These are phyloP conservation scores for Papiliotrema terrestris DNA, from an alignment of 1,284 basidiomycete species.

Conservation along the genomic window DNA sequence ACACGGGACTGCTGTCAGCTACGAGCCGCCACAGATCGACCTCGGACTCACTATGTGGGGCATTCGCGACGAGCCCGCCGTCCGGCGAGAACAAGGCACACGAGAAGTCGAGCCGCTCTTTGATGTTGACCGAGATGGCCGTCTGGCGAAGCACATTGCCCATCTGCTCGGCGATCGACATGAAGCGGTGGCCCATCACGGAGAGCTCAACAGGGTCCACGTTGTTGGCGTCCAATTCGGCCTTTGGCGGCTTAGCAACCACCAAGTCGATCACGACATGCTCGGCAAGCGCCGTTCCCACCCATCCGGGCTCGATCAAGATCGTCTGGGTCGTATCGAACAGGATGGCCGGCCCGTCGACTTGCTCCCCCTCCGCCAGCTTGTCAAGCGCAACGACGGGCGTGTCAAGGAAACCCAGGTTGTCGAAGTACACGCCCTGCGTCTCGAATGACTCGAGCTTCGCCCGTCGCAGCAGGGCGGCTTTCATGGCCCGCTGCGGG, in stretches of 20 bases:
- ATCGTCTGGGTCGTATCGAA: constrained; percentile 41
- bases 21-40: too few relatives aligned
- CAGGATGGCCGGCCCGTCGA: constrained; percentile 34
- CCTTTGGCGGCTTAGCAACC: constrained; percentile 4
- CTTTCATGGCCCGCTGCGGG: constrained; percentile 7
- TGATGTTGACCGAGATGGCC: constrained; percentile 44
- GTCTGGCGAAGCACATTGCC: constrained; percentile 52
- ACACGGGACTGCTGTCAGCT: too few relatives aligned
- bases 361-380: not conserved
- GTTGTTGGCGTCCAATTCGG: not conserved
- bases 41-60: constrained; percentile 53
- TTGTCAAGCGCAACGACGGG: constrained; percentile 1
- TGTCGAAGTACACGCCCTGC: constrained; percentile 7
- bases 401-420: not conserved
- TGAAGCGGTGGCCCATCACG: constrained; percentile 52
- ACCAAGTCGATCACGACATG: too few relatives aligned
- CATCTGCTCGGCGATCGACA: constrained; percentile 53
- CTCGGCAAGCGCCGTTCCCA: constrained; percentile 10
- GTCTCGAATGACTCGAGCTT: not conserved
- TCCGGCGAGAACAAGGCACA: constrained; percentile 54
- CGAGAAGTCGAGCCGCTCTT: constrained; percentile 47
- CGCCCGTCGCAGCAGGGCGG: constrained; percentile 8
- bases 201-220: constrained; percentile 10
- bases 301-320: constrained; percentile 17
- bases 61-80: constrained; percentile 52